These are phyloP conservation scores for Pigoraptor vietnamica DNA, from an alignment of 78 protist genomes.

Conservation along the genomic window DNA sequence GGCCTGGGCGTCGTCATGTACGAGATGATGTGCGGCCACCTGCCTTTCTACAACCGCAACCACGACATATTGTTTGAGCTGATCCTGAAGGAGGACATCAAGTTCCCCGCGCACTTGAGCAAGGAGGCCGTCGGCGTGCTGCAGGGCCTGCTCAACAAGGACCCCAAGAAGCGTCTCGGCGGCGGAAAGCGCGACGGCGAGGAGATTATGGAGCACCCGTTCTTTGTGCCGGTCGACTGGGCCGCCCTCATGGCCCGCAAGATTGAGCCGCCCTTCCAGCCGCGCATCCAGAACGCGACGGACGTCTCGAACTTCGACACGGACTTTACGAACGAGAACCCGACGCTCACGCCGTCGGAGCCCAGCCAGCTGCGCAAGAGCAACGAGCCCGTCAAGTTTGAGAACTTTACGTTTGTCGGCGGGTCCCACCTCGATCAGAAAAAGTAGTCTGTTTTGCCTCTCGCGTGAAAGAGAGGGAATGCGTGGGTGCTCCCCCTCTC, in stretches of 20 bases:
- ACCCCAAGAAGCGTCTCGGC: constrained; percentile 39
- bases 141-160: constrained; percentile 21
- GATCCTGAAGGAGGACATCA: constrained; percentile 26
- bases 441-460: too few relatives aligned
- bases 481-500: too few relatives aligned
- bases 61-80: constrained; percentile 47
- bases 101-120: constrained; percentile 12
- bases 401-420: background rate
- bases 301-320: constrained; percentile 16
- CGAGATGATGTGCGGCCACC: constrained; percentile 72
- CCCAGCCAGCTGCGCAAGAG: background rate
- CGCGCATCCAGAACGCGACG: background rate
- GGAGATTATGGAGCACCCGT: constrained; percentile 53
- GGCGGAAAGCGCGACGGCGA: constrained; percentile 1
- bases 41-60: constrained; percentile 68
- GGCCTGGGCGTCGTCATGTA: constrained; percentile 66
- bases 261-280: background rate
- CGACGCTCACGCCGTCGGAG: background rate
- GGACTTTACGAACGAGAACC: background rate
- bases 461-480: too few relatives aligned
- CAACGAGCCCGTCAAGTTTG: background rate
- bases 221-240: constrained; percentile 52
- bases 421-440: background rate
- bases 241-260: background rate
- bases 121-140: constrained; percentile 11